Evolutionary conservation across 176 grass and related monocot species (phyloP), one percentile per base, ranked within the genome.

Genomic region (Chrysopogon serrulatus): DNA sequence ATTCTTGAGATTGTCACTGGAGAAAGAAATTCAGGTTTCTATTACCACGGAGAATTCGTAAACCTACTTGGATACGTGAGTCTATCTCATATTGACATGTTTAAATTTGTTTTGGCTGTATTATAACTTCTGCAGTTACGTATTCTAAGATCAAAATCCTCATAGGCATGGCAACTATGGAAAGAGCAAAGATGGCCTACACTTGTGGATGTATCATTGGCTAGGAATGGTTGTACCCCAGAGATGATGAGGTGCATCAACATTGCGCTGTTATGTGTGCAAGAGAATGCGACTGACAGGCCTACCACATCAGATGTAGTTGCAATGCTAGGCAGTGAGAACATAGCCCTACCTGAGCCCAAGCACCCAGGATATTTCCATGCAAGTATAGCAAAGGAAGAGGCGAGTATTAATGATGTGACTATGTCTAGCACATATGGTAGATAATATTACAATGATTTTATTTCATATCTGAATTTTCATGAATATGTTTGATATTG

Each of bases 281-380:
- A 69, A 69, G 67, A 69, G 67, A 69, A 69, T 24, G 36, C 36
- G 2, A 41, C 2, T 2, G 67, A 69, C 26, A 69, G 67, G 5
- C 67, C 67, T 12, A 69, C 19, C 67, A 69, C 39, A 23, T 71
- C 40, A 44, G 40, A 44, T 10, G 68, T 71, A 24, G 70, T 41
- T 26, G 67, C 67, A 26, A 69, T 69, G 67, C 67, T 69, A 69
- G 23, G 67, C 11, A 69, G 67, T 23, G 23, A 69, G 5, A 26
- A 5, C 36, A 19, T 69, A 10, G 11, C 21, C 67, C 67, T 69
- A 7, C 67, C 11, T 41, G 36, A 69, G 36, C 67, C 67, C n/a
- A 69, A 41, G 23, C 67, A 69, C 67, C 67, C 36, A 69, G 67
- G 67, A 69, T 69, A 69, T 69, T 69, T 69, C 67, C 67, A 69